These are phyloP conservation scores for Tagetes patula DNA, from an alignment of 129 eudicot genomes.

Conservation along the genomic window DNA sequence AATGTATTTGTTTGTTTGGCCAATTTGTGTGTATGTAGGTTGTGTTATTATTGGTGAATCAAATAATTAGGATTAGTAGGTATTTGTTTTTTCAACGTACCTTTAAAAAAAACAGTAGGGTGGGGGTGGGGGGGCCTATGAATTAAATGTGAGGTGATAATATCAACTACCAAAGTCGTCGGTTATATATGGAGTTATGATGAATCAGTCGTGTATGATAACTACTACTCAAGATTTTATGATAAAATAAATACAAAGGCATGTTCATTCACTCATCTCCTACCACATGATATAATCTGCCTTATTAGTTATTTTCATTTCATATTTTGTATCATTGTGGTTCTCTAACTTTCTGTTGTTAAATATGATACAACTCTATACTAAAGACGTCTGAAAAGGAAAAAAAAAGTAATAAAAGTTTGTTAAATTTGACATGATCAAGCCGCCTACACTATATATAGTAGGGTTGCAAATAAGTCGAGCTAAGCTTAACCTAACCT, in stretches of 20 bases:
- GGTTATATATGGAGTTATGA: not conserved
- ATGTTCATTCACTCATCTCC: not conserved
- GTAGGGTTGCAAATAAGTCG: no score
- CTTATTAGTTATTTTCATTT: not conserved
- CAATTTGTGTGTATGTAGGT: not conserved
- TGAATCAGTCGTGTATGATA: not conserved
- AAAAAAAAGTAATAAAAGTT: no score
- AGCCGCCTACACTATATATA: no score
- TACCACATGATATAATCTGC: not conserved
- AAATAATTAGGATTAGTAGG: not conserved
- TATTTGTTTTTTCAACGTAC: not conserved
- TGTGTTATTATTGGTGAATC: not conserved
- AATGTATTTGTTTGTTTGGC: not conserved
- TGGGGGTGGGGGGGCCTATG: not conserved
- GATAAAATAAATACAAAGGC: not conserved
- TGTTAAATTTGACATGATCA: not conserved
- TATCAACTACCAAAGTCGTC: conserved; percentile 1
- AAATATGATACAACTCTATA: not conserved
- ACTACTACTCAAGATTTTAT: not conserved
- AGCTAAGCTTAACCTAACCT: no score
- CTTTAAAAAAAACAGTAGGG: not conserved
- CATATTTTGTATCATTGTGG: not conserved
- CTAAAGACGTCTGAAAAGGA: no score
- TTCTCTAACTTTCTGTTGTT: not conserved
- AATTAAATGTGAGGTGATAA: not conserved